These are phyloP conservation scores for Plantago elongata DNA, from an alignment of 257 asterid species.

Conservation along the genomic window DNA sequence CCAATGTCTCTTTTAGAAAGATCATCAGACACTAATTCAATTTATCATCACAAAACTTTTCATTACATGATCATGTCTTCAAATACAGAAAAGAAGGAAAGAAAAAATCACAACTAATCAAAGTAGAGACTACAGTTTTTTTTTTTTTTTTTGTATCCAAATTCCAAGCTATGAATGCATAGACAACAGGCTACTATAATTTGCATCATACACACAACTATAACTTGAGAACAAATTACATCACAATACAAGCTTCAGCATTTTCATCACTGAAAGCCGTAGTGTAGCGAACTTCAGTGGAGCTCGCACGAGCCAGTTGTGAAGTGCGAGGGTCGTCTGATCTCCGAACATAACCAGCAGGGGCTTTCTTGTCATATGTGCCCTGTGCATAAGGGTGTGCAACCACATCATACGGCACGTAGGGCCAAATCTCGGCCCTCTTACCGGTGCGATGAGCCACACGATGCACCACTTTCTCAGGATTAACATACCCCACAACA, in stretches of 20 bases:
- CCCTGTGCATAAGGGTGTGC: slow-evolving; percentile 93
- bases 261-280: slow-evolving; percentile 96
- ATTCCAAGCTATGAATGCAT: background rate
- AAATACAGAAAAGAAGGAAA: background rate
- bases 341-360: slow-evolving; percentile 80
- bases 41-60: slow-evolving; percentile 23
- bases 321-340: slow-evolving; percentile 44
- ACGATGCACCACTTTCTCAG: slow-evolving; percentile 77
- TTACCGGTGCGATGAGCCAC: slow-evolving; percentile 90
- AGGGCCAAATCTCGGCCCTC: slow-evolving; percentile 94
- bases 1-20: background rate
- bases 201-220: background rate
- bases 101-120: slow-evolving; percentile 16
- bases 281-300: slow-evolving; percentile 91
- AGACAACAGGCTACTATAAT: background rate
- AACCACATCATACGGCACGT: slow-evolving; percentile 89
- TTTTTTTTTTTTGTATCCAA: too few species aligned
- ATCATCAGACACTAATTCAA: background rate
- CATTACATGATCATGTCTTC: slow-evolving; percentile 21
- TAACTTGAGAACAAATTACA: slow-evolving; percentile 37
- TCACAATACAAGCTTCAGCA: slow-evolving; percentile 72
- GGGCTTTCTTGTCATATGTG: slow-evolving; percentile 82
- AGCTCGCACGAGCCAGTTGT: slow-evolving; percentile 80
- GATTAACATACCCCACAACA: slow-evolving; percentile 79
- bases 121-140: background rate